Base-by-base conservation (phyloP, 345 rosid genomes). In the Excoecaria agallocha region DNA sequence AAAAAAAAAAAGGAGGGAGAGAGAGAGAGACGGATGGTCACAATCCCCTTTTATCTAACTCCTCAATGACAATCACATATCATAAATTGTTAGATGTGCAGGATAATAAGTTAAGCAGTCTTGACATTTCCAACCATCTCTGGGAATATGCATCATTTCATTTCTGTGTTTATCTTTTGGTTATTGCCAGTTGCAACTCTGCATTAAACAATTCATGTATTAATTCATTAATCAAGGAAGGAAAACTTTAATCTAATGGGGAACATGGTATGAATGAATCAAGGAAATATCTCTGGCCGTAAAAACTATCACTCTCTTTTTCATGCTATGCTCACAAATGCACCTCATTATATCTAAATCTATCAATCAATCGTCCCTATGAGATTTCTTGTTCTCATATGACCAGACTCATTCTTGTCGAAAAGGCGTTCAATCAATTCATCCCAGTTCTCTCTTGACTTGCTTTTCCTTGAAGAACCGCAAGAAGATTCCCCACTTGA, bases 341-440 rank as follows among this genome's bases (percentile, higher is more conserved):
- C 13, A 62, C 43, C 8, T 58, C 39, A 63, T 39, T 16, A 48
- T 13, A 24, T 30, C 43, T 20, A 43, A 6, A 67, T 20, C 15
- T 49, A 49, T 24, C 12, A 22, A 72, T 70, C 74, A 70, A 73
- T 66, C 72, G 66, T 74, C 49, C 25, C 52, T 73, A 20, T 70
- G 86, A 64, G 90, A 83, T 72, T 83, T 86, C 84, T 86, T 85
- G 46, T 30, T 30, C 30, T 30, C 80, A 79, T 72, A 52, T 86
- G 87, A 73, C 93, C 91, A 2, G 93, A 84, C 63, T 86, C 91
- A 72, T 92, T 93, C 77, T 84, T 76, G 1, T 94, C 95, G 6
- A 86, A 89, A 41, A 91, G 91, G 20, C 84, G 84, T 76, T 91
- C 90, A 0, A 94, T 91, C 75, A 94, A 68, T 63, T 85, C 92